phyloP scores from a whole-genome alignment of 768 basidiomycete species.

The Tricholoma flavovirens region DNA sequence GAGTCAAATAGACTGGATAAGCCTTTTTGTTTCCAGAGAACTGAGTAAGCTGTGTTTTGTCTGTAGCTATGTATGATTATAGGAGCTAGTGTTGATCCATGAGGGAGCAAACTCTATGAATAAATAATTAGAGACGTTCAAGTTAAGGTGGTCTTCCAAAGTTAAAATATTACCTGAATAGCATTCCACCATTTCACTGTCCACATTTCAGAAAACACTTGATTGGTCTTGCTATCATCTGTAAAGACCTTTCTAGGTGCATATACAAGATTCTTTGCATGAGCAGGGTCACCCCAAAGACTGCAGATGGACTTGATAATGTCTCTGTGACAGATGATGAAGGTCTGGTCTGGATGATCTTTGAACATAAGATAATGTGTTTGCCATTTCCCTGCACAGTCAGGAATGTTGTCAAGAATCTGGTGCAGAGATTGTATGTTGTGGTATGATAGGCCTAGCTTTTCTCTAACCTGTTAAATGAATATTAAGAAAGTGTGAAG shows the following conservation, averaged over 20 bases:
- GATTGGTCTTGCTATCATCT: conserved; percentile 16
- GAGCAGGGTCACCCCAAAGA: conserved; percentile 29
- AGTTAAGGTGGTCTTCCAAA: too few relatives aligned
- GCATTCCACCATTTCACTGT: conserved; percentile 49
- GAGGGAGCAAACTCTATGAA: too few relatives aligned
- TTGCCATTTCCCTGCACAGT: conserved; percentile 2
- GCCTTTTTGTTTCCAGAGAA: conserved; percentile 34
- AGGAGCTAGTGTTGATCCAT: conserved; percentile 30
- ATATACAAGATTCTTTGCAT: conserved; percentile 24
- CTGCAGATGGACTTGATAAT: conserved; percentile 30
- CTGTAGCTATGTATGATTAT: conserved; percentile 42
- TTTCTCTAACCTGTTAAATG: conserved; percentile 16
- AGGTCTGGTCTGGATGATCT: conserved; percentile 16
- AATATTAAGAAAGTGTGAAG: neutral
- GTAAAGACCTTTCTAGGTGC: conserved; percentile 32
- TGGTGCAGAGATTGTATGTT: conserved; percentile 20
- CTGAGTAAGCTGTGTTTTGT: conserved; percentile 39
- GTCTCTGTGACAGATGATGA: conserved; percentile 18
- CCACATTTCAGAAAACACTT: conserved; percentile 37
- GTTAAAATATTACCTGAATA: too few relatives aligned
- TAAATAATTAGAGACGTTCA: too few relatives aligned
- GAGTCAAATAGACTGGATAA: conserved; percentile 44
- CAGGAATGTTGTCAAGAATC: conserved; percentile 24
- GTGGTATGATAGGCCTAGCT: conserved; percentile 23
- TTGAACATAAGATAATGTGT: conserved; percentile 15